Evolutionary conservation across 1,139 yeast species (phyloP), one percentile per base, ranked within the genome.

Genomic region (Taphrina flavorubra): DNA sequence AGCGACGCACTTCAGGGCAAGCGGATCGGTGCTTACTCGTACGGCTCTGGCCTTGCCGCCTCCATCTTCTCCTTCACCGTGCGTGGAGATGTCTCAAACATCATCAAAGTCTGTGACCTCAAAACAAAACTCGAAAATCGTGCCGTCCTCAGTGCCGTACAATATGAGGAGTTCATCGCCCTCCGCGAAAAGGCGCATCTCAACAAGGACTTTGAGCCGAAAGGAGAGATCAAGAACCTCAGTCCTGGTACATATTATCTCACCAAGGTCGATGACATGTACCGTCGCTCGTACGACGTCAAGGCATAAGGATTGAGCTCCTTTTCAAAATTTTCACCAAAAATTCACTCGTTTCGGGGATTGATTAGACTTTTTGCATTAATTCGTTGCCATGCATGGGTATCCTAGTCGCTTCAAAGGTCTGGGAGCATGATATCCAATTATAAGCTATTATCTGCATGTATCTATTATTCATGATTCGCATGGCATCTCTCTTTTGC

Each of bases 1-100:
- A 83, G 85, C 68, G 95, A 87, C 65, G 81, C 84, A 68, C 84
- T 92, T 75, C 53, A 61, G 42, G 72, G 74, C 64, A 91, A 92
- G 84, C 87, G 97, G 80, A 83, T 95, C 76, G 96, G 97, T 76
- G 79, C 92, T 74, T 95, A 92, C 83, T 94, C 99, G 36, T 95
- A 95, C 80, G 99, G 99, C 73, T 94, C 99, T 39, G 99, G 99
- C 76, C 85, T 94, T 73, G 99, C 99, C 64, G 85, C 99, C 34
- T 87, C 97, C 60, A 83, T 95, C 80, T 89, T 86, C 81, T 88
- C 97, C 46, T 86, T 87, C 73, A 85, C 82, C 72, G 90, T 95
- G 72, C 85, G 84, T 74, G 97, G 96, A 71, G 99, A 94, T 79
- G 83, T 94, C 73, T 81, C 89, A 53, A 73, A 83, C 70, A 88